Conservation (phyloP, 352 stramenopile genomes). For the Phytophthora citrophthora region DNA sequence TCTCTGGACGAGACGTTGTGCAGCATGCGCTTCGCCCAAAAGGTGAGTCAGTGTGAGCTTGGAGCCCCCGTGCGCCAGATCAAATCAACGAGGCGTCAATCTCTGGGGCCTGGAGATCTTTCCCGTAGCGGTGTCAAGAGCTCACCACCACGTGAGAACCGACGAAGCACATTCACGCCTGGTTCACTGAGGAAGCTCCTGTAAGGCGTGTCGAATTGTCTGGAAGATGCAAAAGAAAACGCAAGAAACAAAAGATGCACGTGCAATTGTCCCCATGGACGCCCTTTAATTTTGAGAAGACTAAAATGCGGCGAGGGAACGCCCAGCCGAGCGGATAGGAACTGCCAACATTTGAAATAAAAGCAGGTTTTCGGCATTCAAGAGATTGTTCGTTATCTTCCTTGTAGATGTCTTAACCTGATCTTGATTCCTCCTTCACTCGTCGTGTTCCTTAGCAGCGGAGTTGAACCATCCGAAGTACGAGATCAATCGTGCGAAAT, state of each 20-base stretch:
- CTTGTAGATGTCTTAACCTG: not conserved
- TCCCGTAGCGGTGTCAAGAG: conserved; percentile 26
- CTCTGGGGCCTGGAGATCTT: conserved; percentile 32
- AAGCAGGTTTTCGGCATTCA: conserved; percentile 35
- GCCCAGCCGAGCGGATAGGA: conserved; percentile 22
- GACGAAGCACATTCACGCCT: conserved; percentile 50
- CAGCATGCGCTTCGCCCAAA: conserved; percentile 97
- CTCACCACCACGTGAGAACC: conserved; percentile 35
- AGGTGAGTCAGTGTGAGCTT: conserved; percentile 98
- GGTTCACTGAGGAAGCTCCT: conserved; percentile 32
- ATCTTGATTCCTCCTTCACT: conserved; percentile 19
- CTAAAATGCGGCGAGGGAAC: conserved; percentile 24
- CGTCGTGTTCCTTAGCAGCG: conserved; percentile 38
- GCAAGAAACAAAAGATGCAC: conserved; percentile 20
- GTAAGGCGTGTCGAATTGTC: conserved; percentile 15
- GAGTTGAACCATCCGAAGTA: conserved; percentile 55
- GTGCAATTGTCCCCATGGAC: conserved; percentile 15
- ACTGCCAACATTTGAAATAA: conserved; percentile 30
- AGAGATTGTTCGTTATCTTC: conserved; percentile 7
- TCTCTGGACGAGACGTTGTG: conserved; percentile 98
- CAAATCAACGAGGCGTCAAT: conserved; percentile 55
- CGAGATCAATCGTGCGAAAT: conserved; percentile 52
- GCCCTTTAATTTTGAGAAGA: conserved; percentile 32
- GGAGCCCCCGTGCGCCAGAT: conserved; percentile 93
- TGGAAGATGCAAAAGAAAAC: conserved; percentile 21